Evolutionary conservation across 1,284 basidiomycete genomes (phyloP).

Genomic region (Calocybe gambosa): DNA sequence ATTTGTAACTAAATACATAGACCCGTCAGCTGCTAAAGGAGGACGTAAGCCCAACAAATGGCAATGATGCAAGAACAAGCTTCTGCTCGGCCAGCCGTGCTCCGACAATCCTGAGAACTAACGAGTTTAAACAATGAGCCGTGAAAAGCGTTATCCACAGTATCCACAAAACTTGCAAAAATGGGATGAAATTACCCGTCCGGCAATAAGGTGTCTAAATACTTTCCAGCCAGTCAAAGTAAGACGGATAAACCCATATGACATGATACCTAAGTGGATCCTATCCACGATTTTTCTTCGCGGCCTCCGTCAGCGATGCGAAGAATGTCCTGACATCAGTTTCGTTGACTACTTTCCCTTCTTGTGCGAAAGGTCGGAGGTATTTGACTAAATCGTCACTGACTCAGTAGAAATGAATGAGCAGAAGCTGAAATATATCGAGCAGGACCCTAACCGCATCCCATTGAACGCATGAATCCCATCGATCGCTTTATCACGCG

Average conservation of each 20-base stretch:
- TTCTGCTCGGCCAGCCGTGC: neutral
- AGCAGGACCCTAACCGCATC: slow-evolving; percentile 51
- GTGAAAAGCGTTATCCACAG: neutral
- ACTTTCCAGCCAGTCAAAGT: neutral
- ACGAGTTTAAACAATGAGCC: slow-evolving; percentile 2
- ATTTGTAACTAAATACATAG: neutral
- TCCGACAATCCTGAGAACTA: slow-evolving; percentile 3
- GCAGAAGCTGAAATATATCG: slow-evolving; percentile 7
- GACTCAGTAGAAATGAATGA: slow-evolving; percentile 11
- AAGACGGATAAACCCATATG: neutral
- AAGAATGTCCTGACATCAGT: slow-evolving; percentile 69
- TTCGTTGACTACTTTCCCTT: slow-evolving; percentile 71
- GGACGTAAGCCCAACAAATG: neutral
- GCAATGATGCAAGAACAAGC: slow-evolving; percentile 2
- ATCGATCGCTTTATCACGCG: slow-evolving; percentile 71
- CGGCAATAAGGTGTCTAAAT: neutral
- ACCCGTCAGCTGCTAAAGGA: neutral
- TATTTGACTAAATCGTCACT: slow-evolving; percentile 70
- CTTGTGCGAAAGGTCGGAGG: slow-evolving; percentile 70
- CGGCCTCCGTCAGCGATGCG: slow-evolving; percentile 37
- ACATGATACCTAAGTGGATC: neutral
- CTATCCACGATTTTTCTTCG: slow-evolving; percentile 17
- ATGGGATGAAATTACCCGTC: neutral
- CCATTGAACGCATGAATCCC: slow-evolving; percentile 75
- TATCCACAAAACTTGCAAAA: neutral